phyloP scores from a whole-genome alignment of 1,284 basidiomycete species.

The Tilletia caries region DNA sequence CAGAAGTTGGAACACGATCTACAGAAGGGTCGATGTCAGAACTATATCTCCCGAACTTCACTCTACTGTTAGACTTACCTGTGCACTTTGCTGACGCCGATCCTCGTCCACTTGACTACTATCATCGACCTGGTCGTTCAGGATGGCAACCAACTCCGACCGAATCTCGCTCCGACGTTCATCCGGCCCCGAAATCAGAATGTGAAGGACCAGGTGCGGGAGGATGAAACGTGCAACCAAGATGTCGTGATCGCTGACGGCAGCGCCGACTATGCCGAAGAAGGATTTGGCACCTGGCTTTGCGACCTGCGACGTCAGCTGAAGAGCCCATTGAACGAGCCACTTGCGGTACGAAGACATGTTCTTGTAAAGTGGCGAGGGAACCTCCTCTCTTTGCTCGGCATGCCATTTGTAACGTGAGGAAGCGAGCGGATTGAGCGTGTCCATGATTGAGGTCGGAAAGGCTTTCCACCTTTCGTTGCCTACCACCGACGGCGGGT shows the following conservation, averaged over 20 bases:
- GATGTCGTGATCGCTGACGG: conserved; percentile 82
- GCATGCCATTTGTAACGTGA: conserved; percentile 46
- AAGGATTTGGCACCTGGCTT: conserved; percentile 59
- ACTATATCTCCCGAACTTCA: conserved; percentile 5
- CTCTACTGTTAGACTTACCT: conserved; percentile 59
- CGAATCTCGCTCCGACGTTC: conserved; percentile 64
- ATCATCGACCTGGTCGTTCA: conserved; percentile 74
- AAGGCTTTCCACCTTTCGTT: conserved; percentile 69
- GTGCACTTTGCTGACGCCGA: conserved; percentile 58
- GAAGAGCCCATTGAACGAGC: conserved; percentile 83
- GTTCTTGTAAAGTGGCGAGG: conserved; percentile 63
- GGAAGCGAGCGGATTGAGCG: conserved; percentile 71
- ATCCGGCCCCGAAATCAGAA: conserved; percentile 74
- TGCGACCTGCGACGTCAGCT: conserved; percentile 63
- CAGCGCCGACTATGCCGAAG: conserved; percentile 75
- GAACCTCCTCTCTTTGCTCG: conserved; percentile 22
- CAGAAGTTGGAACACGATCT: conserved; percentile 90
- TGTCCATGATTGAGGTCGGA: conserved; percentile 80
- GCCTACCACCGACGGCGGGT: conserved; percentile 60
- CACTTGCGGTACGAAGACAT: conserved; percentile 87
- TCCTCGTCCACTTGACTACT: conserved; percentile 34
- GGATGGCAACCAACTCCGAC: conserved; percentile 73
- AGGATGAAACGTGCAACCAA: conserved; percentile 83
- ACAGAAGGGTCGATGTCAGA: not conserved
- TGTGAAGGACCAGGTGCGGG: conserved; percentile 84